These are phyloP conservation scores for Cyclotella atomus DNA, from an alignment of 108 stramenopile genomes.

Conservation along the genomic window DNA sequence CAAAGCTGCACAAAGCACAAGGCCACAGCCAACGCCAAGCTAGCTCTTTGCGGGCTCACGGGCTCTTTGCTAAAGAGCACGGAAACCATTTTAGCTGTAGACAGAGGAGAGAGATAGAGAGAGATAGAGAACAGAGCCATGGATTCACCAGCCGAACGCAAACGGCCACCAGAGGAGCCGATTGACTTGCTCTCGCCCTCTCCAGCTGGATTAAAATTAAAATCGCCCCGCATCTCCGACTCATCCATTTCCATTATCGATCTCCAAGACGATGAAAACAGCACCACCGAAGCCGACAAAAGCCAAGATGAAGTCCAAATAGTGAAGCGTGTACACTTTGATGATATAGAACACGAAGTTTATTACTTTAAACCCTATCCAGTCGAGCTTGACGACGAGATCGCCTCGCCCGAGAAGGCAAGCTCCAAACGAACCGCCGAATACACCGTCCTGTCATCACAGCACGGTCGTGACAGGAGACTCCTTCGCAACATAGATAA, in stretches of 20 bases:
- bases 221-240: not conserved
- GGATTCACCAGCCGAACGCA: not conserved
- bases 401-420: too few species aligned
- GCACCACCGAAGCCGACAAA: not conserved
- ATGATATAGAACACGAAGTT: slow-evolving; percentile 22
- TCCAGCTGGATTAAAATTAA: not conserved
- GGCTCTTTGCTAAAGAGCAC: too few species aligned
- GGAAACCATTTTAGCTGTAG: too few species aligned
- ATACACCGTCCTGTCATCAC: slow-evolving; percentile 59
- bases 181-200: not conserved
- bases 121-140: too few species aligned
- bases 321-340: slow-evolving; percentile 4
- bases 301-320: slow-evolving; percentile 14
- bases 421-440: slow-evolving; percentile 35
- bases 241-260: slow-evolving; percentile 9
- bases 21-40: too few species aligned
- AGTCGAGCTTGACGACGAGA: slow-evolving; percentile 5
- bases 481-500: slow-evolving; percentile 64
- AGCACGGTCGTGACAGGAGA: slow-evolving; percentile 59
- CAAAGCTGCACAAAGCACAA: too few species aligned
- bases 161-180: not conserved
- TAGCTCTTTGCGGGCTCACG: too few species aligned
- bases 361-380: slow-evolving; percentile 11
- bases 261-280: slow-evolving; percentile 11
- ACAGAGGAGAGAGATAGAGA: too few species aligned